Percentiles rank a stretch among this genome's conserved stretches.
These are phyloP conservation scores for Rugonectria rugulosa DNA, from an alignment of 2,329 filamentous ascomycete species.

Conservation along the genomic window DNA sequence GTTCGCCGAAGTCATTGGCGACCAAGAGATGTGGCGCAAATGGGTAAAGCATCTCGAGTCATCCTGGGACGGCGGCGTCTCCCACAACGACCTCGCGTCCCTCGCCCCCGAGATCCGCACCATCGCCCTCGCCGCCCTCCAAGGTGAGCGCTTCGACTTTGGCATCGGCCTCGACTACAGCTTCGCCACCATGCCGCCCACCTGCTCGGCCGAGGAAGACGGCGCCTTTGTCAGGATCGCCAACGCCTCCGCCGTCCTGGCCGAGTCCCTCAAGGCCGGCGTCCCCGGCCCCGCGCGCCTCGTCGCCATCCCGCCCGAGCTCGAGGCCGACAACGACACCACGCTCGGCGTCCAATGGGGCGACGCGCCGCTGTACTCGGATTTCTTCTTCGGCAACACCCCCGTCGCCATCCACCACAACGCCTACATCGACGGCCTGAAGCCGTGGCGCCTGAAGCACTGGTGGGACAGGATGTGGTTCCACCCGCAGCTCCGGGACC, in stretches of 20 bases:
- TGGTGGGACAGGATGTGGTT: conserved; percentile 50
- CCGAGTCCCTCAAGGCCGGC: conserved; percentile 41
- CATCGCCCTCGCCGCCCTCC: conserved; percentile 40
- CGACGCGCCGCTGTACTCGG: conserved; percentile 45
- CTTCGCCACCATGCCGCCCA: conserved; percentile 47
- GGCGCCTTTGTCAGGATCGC: conserved; percentile 43
- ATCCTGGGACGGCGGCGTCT: conserved; percentile 43
- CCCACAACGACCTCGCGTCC: conserved; percentile 18
- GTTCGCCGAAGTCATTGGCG: conserved; percentile 48
- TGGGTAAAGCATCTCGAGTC: conserved; percentile 41
- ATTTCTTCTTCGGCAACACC: conserved; percentile 47
- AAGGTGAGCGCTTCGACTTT: conserved; percentile 45
- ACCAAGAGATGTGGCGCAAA: conserved; percentile 48
- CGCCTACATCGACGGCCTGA: conserved; percentile 44
- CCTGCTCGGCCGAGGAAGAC: conserved; percentile 48
- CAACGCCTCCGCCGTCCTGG: conserved; percentile 32
- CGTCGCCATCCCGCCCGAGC: conserved; percentile 38
- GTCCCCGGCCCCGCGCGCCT: conserved; percentile 42
- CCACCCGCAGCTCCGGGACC: conserved; percentile 41
- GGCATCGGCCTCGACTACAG: conserved; percentile 50
- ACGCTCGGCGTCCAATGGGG: conserved; percentile 39
- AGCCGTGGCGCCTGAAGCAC: conserved; percentile 41
- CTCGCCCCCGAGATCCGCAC: conserved; percentile 29
- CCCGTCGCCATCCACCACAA: conserved; percentile 49
- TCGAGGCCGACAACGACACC: conserved; percentile 18